Evolutionary conservation across 1,284 basidiomycete genomes (phyloP).

Genomic region (Tremellales sp.): DNA sequence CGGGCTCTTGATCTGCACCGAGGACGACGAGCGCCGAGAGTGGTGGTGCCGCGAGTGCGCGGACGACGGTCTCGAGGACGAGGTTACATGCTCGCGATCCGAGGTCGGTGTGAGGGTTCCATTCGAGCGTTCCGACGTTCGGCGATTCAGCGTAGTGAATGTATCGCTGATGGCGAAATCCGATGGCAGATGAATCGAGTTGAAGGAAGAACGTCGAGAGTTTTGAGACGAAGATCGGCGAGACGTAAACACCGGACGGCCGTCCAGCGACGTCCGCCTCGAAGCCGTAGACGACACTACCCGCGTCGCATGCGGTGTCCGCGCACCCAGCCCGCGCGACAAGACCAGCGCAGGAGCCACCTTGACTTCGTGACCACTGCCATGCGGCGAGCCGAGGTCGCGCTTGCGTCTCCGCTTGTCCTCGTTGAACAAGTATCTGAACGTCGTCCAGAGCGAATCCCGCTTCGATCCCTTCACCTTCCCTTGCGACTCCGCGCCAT

Average conservation of each 20-base stretch:
- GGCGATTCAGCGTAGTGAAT: conserved; percentile 26
- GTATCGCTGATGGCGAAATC: conserved; percentile 31
- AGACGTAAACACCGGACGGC: conserved; percentile 37
- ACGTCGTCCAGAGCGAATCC: conserved; percentile 49
- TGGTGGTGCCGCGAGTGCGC: conserved; percentile 12
- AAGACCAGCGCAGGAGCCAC: conserved; percentile 27
- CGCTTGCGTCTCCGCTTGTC: conserved; percentile 47
- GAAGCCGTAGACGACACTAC: conserved; percentile 20
- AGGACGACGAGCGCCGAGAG: conserved; percentile 19
- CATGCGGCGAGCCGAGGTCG: conserved; percentile 14
- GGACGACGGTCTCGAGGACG: conserved; percentile 37
- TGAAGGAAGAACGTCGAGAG: conserved; percentile 45
- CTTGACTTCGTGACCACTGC: conserved; percentile 14
- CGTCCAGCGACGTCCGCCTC: conserved; percentile 34
- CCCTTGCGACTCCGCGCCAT: neutral
- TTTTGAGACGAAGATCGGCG: conserved; percentile 47
- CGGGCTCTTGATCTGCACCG: conserved; percentile 30
- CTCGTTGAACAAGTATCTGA: conserved; percentile 52
- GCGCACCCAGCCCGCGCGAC: conserved; percentile 29
- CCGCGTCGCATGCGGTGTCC: conserved; percentile 26
- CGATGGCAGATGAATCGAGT: conserved; percentile 36
- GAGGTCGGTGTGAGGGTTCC: conserved; percentile 47
- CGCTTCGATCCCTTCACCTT: conserved; percentile 27
- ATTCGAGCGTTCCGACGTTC: conserved; percentile 37
- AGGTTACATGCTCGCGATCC: conserved; percentile 33